Evolutionary conservation across 805 yeast genomes (phyloP).

Genomic region (Metschnikowia cerradonensis): DNA sequence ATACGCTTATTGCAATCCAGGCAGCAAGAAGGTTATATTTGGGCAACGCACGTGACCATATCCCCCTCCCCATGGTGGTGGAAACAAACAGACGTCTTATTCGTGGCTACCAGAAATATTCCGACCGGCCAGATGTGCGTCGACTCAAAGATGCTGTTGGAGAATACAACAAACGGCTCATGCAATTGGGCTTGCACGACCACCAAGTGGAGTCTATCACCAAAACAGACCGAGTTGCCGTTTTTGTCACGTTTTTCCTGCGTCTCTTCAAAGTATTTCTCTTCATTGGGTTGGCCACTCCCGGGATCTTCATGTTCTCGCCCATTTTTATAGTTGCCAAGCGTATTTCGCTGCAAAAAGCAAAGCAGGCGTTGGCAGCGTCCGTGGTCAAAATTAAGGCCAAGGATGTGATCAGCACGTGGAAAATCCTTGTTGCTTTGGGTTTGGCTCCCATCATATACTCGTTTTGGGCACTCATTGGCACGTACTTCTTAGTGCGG

Average conservation of each 20-base stretch:
- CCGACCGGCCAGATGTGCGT: slow-evolving; percentile 32
- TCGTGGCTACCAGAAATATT: slow-evolving; percentile 32
- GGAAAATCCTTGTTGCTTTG: slow-evolving; percentile 42
- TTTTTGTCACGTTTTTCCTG: slow-evolving; percentile 22
- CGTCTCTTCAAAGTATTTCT: slow-evolving; percentile 27
- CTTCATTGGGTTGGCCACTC: slow-evolving; percentile 32
- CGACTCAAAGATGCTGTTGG: slow-evolving; percentile 28
- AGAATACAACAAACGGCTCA: slow-evolving; percentile 30
- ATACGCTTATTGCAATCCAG: slow-evolving; percentile 40
- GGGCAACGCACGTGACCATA: slow-evolving; percentile 27
- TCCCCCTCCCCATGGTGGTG: slow-evolving; percentile 40
- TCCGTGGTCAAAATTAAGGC: slow-evolving; percentile 40
- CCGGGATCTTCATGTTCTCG: slow-evolving; percentile 36
- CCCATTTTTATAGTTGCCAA: slow-evolving; percentile 37
- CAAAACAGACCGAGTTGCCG: slow-evolving; percentile 19
- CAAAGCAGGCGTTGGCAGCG: slow-evolving; percentile 35
- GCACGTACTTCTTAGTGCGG: slow-evolving; percentile 19
- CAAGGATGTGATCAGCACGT: slow-evolving; percentile 39
- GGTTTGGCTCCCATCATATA: slow-evolving; percentile 39
- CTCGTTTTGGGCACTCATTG: slow-evolving; percentile 35
- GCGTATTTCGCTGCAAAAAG: slow-evolving; percentile 32
- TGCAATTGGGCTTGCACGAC: slow-evolving; percentile 35
- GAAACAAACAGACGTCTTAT: slow-evolving; percentile 39
- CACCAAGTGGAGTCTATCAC: slow-evolving; percentile 36
- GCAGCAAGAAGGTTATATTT: slow-evolving; percentile 41